Evolutionary conservation across 345 rosid species (phyloP).

Genomic region (Gossypium sturtianum): DNA sequence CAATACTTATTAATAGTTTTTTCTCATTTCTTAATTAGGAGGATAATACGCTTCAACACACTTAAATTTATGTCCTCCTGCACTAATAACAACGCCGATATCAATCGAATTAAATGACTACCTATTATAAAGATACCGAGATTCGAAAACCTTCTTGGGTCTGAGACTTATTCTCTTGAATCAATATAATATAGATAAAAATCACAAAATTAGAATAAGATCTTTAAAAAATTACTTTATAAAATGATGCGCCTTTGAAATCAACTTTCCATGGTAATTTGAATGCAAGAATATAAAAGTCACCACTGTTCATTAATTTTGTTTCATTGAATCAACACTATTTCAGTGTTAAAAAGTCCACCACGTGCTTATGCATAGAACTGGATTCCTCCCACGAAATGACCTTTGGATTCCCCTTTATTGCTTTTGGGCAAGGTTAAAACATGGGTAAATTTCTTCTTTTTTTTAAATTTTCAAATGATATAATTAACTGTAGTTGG

Average conservation of each 20-base stretch:
- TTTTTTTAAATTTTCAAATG: too few species aligned
- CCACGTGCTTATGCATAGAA: not conserved
- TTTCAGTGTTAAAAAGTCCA: not conserved
- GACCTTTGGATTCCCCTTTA: not conserved
- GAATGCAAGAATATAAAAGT: not conserved
- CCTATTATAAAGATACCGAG: too few species aligned
- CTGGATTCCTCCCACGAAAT: not conserved
- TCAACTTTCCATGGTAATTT: not conserved
- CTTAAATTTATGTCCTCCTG: rapidly evolving
- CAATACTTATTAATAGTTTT: too few species aligned
- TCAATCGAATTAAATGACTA: too few species aligned
- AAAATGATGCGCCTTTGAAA: not conserved
- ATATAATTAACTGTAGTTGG: too few species aligned
- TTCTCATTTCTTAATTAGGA: too few species aligned
- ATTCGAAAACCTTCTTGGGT: too few species aligned
- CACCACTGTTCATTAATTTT: not conserved
- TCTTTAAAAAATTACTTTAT: not conserved
- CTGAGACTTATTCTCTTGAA: too few species aligned
- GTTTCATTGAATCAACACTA: not conserved
- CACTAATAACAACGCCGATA: rapidly evolving
- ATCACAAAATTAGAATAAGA: not conserved
- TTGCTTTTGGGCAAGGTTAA: too few species aligned
- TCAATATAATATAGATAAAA: too few species aligned
- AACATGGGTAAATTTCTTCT: too few species aligned
- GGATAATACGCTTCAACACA: rapidly evolving